Base-by-base conservation (phyloP, 768 basidiomycete species). In the Mycena haematopus region DNA sequence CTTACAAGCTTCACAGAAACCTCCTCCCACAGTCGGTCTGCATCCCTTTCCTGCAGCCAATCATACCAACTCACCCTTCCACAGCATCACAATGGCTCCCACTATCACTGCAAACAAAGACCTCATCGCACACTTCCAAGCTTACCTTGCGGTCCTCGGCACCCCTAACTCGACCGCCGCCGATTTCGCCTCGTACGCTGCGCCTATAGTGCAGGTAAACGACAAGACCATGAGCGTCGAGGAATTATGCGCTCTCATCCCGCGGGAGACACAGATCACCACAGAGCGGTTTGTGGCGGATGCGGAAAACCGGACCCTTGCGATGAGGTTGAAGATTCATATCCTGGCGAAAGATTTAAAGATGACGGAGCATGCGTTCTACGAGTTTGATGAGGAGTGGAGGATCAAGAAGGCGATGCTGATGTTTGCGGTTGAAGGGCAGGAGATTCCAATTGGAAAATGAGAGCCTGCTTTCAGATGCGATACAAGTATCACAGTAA, bases 331-430 rank as follows among this genome's bases (percentile, higher is more conserved):
- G 25, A 25, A 27, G 22, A 55, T 55, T 13, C 38, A 55, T n/a
- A 40, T 55, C 14, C 24, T 14, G 11, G 7, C 54, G 29, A 55
- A 44, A 40, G 13, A 14, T 40, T 15, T 55, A 8, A 55, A 45
- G 27, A 55, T 55, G 54, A 25, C 27, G 27, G 54, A 55, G 40
- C 54, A 55, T 55, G 54, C 44, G n/a, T 55, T 55, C 29, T 55
- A 55, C 15, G 54, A 45, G 54, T 31, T 55, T 9, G 27, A 55
- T 21, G 19, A 13, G 6, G 40, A 55, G 27, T 55, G 54, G 54
- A 55, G 33, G 54, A 55, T 55, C 24, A 9, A 29, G 40, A 55
- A 55, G 40, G 31, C 21, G 33, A 22, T 45, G n/a, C 22, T 40
- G 54, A 21, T 55, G 54, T 55, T 44, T 21, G 24, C 54, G 10